Conservation (phyloP, 2,329 filamentous ascomycete genomes). For the Onygena corvina region DNA sequence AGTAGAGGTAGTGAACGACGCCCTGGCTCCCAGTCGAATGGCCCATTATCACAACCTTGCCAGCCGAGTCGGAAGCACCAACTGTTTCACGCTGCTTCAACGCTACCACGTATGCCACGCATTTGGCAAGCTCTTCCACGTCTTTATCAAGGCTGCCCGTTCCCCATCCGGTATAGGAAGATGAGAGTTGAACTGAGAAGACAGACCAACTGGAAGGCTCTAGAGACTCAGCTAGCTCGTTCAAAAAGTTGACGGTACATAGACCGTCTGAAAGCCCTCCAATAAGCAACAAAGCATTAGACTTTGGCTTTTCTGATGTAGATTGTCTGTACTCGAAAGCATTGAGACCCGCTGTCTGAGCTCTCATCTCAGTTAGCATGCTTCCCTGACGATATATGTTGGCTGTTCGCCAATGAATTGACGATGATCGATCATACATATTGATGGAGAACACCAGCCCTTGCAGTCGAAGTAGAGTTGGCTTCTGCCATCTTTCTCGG, state of each 20-base stretch:
- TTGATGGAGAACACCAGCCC: slow-evolving; percentile 16
- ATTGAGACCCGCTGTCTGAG: slow-evolving; percentile 29
- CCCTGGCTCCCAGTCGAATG: slow-evolving; percentile 60
- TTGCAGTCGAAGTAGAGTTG: neutral
- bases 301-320: slow-evolving; percentile 20
- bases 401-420: neutral
- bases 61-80: slow-evolving; percentile 17
- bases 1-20: slow-evolving; percentile 50
- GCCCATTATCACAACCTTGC: slow-evolving; percentile 55
- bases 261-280: slow-evolving; percentile 49
- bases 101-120: slow-evolving; percentile 40
- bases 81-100: slow-evolving; percentile 19
- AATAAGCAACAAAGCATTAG: slow-evolving; percentile 45
- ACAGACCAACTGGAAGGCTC: slow-evolving; percentile 41
- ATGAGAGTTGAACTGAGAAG: slow-evolving; percentile 40
- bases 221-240: slow-evolving; percentile 39
- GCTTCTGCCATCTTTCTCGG: neutral
- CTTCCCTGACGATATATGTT: neutral
- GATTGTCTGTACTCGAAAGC: slow-evolving; percentile 31
- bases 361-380: neutral
- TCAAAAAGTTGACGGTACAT: slow-evolving; percentile 43
- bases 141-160: slow-evolving; percentile 42
- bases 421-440: slow-evolving; percentile 14
- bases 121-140: slow-evolving; percentile 41
- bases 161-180: slow-evolving; percentile 46